Percentiles rank a stretch among this genome's conserved stretches.
These are phyloP conservation scores for Blastocystis sp. DNA, from an alignment of 352 stramenopile species.

Conservation along the genomic window DNA sequence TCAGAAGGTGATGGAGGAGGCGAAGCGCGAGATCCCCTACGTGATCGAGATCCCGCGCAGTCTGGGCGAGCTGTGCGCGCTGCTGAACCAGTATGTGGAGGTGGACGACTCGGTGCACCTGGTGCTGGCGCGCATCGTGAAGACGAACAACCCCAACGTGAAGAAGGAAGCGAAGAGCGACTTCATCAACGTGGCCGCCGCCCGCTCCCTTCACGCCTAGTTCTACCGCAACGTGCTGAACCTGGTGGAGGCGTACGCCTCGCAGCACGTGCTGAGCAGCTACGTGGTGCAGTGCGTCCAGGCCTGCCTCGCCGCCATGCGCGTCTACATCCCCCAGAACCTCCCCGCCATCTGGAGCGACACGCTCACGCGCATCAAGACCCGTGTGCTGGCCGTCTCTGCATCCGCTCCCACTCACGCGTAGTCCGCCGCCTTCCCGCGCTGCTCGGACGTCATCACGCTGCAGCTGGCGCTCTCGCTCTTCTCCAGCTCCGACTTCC, in stretches of 20 bases:
- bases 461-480: slow-evolving; percentile 26
- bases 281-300: slow-evolving; percentile 63
- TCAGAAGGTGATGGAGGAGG: slow-evolving; percentile 20
- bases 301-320: slow-evolving; percentile 5
- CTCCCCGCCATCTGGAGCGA: slow-evolving; percentile 31
- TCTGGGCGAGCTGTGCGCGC: slow-evolving; percentile 20
- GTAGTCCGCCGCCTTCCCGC: slow-evolving; percentile 28
- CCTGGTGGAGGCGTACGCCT: slow-evolving; percentile 20
- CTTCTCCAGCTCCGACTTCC: slow-evolving; percentile 45
- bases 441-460: slow-evolving; percentile 41
- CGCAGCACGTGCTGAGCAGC: slow-evolving; percentile 17
- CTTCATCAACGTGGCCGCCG: slow-evolving; percentile 42
- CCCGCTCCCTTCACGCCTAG: background rate
- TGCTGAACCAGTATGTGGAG: slow-evolving; percentile 46
- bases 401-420: background rate
- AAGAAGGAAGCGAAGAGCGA: slow-evolving; percentile 31
- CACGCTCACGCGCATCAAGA: slow-evolving; percentile 17
- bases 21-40: slow-evolving; percentile 57
- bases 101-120: slow-evolving; percentile 51
- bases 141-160: slow-evolving; percentile 60
- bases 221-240: slow-evolving; percentile 53
- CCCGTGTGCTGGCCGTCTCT: background rate
- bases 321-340: slow-evolving; percentile 14
- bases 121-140: slow-evolving; percentile 40
- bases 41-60: slow-evolving; percentile 53